Evolutionary conservation across 305 asterid species (phyloP).

Genomic region (Withania somnifera): DNA sequence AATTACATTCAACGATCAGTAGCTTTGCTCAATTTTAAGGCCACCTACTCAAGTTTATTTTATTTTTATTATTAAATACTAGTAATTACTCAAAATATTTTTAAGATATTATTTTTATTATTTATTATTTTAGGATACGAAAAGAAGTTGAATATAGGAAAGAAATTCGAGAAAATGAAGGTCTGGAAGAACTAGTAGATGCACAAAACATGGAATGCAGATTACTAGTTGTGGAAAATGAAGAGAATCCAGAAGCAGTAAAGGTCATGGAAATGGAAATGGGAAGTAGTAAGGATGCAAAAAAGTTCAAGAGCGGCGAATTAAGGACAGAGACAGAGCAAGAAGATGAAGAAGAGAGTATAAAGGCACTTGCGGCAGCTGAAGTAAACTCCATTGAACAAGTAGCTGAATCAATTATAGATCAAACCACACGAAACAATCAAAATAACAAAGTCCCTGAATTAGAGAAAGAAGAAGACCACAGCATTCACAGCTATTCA

Average conservation of each 20-base stretch:
- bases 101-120: too few species aligned
- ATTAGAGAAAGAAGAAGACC: constrained; percentile 10
- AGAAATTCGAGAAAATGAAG: too few species aligned
- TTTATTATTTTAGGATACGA: too few species aligned
- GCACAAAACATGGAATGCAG: neutral
- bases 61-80: too few species aligned
- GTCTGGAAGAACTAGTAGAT: neutral
- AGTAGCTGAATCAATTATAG: too few species aligned
- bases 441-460: neutral
- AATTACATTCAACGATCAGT: too few species aligned
- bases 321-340: neutral
- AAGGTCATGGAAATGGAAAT: neutral
- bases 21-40: too few species aligned
- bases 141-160: too few species aligned
- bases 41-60: too few species aligned
- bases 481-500: neutral
- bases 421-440: too few species aligned
- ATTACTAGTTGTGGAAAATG: neutral
- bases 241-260: neutral
- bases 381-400: neutral
- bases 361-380: too few species aligned
- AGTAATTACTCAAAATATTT: too few species aligned
- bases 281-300: neutral
- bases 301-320: neutral
- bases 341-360: constrained; percentile 13